phyloP scores from a whole-genome alignment of 2,329 filamentous ascomycete genomes.

The Phaeosphaeria sp. region DNA sequence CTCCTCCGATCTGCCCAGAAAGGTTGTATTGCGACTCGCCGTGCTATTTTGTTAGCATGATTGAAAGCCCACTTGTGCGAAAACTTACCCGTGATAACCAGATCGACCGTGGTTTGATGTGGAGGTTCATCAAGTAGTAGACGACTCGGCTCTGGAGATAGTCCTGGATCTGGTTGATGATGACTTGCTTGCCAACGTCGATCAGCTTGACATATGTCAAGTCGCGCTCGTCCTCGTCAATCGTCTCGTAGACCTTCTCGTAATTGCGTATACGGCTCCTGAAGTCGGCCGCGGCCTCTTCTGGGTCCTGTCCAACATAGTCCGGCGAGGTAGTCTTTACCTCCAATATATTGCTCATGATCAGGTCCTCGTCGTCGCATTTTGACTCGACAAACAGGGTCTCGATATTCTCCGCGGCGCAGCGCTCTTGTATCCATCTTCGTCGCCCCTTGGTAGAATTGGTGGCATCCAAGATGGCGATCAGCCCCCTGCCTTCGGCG shows the following conservation, averaged over 20 bases:
- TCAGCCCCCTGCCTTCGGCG: constrained; percentile 74
- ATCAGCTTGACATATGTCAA: constrained; percentile 98
- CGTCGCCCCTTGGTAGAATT: constrained; percentile 92
- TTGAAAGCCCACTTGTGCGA: neutral
- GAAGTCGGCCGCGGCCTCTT: constrained; percentile 89
- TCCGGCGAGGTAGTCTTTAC: constrained; percentile 97
- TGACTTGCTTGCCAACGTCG: constrained; percentile 92
- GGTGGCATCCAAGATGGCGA: constrained; percentile 94
- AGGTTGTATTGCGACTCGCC: constrained; percentile 95
- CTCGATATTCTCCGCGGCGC: constrained; percentile 78
- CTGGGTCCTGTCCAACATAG: constrained; percentile 92
- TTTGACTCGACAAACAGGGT: constrained; percentile 96
- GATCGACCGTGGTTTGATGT: constrained; percentile 94
- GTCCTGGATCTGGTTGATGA: constrained; percentile 97
- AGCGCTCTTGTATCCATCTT: constrained; percentile 87
- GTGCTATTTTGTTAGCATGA: constrained; percentile 64
- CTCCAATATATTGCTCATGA: constrained; percentile 97
- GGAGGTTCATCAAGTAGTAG: constrained; percentile 98
- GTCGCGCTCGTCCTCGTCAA: constrained; percentile 85
- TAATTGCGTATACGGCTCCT: constrained; percentile 94
- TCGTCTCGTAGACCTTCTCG: constrained; percentile 94
- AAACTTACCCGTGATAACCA: constrained; percentile 87
- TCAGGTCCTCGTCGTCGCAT: constrained; percentile 92
- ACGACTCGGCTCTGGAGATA: constrained; percentile 96
- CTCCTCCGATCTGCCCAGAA: constrained; percentile 88